These are phyloP conservation scores for Fusarium clavum DNA, from an alignment of 2,329 filamentous ascomycete genomes.

Conservation along the genomic window DNA sequence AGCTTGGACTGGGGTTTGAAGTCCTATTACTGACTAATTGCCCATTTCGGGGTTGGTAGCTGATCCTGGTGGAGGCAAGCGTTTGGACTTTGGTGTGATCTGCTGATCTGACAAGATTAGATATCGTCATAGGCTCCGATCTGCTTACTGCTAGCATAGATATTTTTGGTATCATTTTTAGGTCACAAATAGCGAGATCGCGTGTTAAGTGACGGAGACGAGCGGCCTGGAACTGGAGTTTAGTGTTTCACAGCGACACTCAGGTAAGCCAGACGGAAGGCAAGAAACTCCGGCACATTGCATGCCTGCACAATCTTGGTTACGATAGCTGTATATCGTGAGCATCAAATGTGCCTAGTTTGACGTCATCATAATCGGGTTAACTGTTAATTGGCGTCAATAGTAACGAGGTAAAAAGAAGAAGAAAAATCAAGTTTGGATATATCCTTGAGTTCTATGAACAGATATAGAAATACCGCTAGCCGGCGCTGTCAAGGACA, in stretches of 20 bases:
- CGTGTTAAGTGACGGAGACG: background rate
- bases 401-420: no score
- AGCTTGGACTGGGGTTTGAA: no score
- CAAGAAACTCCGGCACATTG: background rate
- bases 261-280: background rate
- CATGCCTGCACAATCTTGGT: background rate
- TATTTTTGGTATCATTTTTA: background rate
- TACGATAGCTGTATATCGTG: background rate
- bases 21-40: background rate
- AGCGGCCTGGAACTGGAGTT: accelerated
- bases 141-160: background rate
- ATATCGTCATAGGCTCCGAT: background rate
- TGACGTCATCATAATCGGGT: no score
- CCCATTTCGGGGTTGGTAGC: background rate
- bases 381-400: no score
- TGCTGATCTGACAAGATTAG: background rate
- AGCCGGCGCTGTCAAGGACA: no score
- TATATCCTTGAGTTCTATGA: no score
- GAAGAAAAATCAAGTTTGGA: no score
- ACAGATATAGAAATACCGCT: no score
- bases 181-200: background rate
- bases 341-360: background rate
- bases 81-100: background rate
- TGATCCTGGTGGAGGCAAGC: background rate
- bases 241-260: background rate